Evolutionary conservation across 1,284 basidiomycete genomes (phyloP).

Genomic region (Phellinidium pouzarii): DNA sequence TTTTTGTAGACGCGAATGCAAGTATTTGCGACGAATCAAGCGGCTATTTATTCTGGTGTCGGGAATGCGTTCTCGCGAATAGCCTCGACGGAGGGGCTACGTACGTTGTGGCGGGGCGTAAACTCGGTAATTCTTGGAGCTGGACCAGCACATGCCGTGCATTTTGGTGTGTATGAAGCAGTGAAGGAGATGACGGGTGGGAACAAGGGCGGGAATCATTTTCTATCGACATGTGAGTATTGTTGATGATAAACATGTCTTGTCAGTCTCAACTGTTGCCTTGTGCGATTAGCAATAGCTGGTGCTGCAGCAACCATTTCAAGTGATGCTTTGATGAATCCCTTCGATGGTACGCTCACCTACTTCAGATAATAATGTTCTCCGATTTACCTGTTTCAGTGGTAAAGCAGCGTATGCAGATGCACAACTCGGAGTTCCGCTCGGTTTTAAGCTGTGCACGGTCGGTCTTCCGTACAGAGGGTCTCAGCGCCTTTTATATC

Average conservation of each 20-base stretch:
- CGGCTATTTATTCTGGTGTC: constrained; percentile 83
- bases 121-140: constrained; percentile 96
- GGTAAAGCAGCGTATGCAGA: constrained; percentile 99
- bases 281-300: constrained; percentile 59
- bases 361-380: constrained; percentile 10
- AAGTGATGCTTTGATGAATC: constrained; percentile 98
- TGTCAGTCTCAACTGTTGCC: not conserved
- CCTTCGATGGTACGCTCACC: constrained; percentile 82
- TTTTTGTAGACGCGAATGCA: constrained; percentile 92
- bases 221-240: constrained; percentile 70
- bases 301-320: constrained; percentile 94
- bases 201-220: constrained; percentile 76
- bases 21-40: constrained; percentile 80
- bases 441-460: constrained; percentile 79
- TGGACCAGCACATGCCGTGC: constrained; percentile 96
- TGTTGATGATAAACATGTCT: not conserved
- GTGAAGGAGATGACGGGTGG: constrained; percentile 93
- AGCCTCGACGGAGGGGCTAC: constrained; percentile 87
- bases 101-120: constrained; percentile 93
- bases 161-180: constrained; percentile 95
- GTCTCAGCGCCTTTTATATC: constrained; percentile 90
- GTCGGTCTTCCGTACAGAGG: constrained; percentile 82
- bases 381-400: constrained; percentile 18
- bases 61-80: constrained; percentile 86
- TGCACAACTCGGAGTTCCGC: constrained; percentile 86